Evolutionary conservation across 2,329 filamentous ascomycete genomes (phyloP).

Genomic region (Talaromyces rugulosus): DNA sequence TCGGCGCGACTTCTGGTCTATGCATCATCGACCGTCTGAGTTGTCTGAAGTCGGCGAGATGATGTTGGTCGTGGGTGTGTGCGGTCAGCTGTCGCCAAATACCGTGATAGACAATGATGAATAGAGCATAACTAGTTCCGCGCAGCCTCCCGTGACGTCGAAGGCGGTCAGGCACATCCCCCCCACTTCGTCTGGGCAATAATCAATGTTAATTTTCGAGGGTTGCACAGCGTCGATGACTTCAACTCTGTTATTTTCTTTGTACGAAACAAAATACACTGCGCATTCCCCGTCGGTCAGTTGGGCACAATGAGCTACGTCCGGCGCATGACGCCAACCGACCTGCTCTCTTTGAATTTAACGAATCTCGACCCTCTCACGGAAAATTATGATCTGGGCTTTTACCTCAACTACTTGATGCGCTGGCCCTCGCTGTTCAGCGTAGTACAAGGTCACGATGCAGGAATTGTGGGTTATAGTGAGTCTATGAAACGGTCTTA

Average conservation of each 20-base stretch:
- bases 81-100: not conserved
- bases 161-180: conserved; percentile 9
- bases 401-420: conserved; percentile 93
- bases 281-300: not conserved
- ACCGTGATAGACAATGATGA: not conserved
- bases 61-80: not conserved
- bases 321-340: conserved; percentile 75
- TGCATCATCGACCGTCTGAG: not conserved
- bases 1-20: not conserved
- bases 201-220: not conserved
- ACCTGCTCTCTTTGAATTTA: conserved; percentile 84
- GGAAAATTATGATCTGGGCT: conserved; percentile 94
- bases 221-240: not conserved
- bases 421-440: conserved; percentile 95
- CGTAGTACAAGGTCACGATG: conserved; percentile 78
- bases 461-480: conserved; percentile 96
- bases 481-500: conserved; percentile 20
- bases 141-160: conserved; percentile 4
- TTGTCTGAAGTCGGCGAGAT: not conserved
- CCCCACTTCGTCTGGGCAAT: conserved; percentile 1
- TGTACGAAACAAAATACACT: not conserved
- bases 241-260: not conserved
- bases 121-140: not conserved
- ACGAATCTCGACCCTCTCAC: conserved; percentile 95
- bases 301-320: conserved; percentile 69